Evolutionary conservation across 345 rosid genomes (phyloP), one percentile per base, ranked within the genome.

Genomic region (Pistacia integerrima): DNA sequence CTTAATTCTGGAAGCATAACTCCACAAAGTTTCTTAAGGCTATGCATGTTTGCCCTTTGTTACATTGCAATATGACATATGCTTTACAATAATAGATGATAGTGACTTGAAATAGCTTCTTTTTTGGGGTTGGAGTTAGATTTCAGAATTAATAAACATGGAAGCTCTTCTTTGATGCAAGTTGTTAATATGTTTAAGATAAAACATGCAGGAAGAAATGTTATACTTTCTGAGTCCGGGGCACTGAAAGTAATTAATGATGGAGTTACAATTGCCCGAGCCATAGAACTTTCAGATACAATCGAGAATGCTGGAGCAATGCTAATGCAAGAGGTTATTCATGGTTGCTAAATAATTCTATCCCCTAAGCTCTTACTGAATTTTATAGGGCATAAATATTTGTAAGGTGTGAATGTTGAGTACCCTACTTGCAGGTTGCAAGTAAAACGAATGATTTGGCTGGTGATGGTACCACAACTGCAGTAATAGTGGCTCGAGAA

Each of bases 381-480:
- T 10, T 28, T 49, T 72, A 70, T 68, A 10, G 59, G 44, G 56
- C 64, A 61, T 14, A 46, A 69, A 11, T 65, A 49, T 64, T 17
- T 8, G 35, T 35, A 54, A 16, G 63, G 44, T 74, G 63, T 76
- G 58, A 82, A 64, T 68, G 54, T 77, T 44, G 10, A 72, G 64
- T 74, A 65, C 51, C 41, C 48, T 85, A 38, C 16, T 46, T 82
- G 79, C 85, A 93, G 97, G 99, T 93, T 80, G 99, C 92, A 17
- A 80, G 76, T 78, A 88, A 87, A 79, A 91, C 88, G 94, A 95
- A 95, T 44, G 90, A 85, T 3, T 81, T 90, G 81, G 99, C 96
- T 52, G 98, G 99, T 69, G 98, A 93, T 83, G 98, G 98, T 67
- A 95, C 98, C 0, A 88, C 98, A 5, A 93, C 96, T 60, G 97